These are phyloP conservation scores for Hypoxylon sp. DNA, from an alignment of 2,329 filamentous ascomycete genomes.

Conservation along the genomic window DNA sequence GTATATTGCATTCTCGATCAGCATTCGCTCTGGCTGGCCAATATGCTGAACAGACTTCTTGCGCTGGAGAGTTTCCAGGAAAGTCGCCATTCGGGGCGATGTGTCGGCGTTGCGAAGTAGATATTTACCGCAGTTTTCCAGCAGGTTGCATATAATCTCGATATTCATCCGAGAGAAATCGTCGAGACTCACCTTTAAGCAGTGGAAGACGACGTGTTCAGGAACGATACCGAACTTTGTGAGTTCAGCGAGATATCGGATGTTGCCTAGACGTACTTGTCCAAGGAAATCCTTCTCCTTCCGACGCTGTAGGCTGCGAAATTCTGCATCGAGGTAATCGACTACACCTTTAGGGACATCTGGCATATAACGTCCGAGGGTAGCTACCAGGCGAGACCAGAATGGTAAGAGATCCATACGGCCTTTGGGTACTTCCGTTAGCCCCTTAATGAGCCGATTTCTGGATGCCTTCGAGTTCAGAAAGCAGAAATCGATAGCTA, in stretches of 20 bases:
- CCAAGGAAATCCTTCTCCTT: slow-evolving; percentile 98
- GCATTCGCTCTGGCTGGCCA: slow-evolving; percentile 95
- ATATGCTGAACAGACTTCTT: slow-evolving; percentile 97
- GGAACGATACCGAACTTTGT: slow-evolving; percentile 99
- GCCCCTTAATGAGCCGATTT: slow-evolving; percentile 90
- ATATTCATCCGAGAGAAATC: slow-evolving; percentile 99
- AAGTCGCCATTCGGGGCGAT: slow-evolving; percentile 90
- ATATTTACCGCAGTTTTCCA: slow-evolving; percentile 97
- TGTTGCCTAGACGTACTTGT: slow-evolving; percentile 91
- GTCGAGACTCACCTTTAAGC: slow-evolving; percentile 95
- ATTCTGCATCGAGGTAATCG: slow-evolving; percentile 93
- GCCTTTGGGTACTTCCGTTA: slow-evolving; percentile 95
- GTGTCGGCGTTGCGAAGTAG: slow-evolving; percentile 93
- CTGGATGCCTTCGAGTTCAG: slow-evolving; percentile 98
- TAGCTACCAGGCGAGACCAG: slow-evolving; percentile 93
- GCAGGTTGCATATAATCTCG: slow-evolving; percentile 94
- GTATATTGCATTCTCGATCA: slow-evolving; percentile 97
- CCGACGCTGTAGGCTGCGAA: slow-evolving; percentile 93
- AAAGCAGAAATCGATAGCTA: slow-evolving; percentile 97
- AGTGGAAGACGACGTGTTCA: slow-evolving; percentile 98
- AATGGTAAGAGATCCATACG: slow-evolving; percentile 89
- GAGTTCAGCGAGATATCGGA: slow-evolving; percentile 96
- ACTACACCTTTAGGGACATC: slow-evolving; percentile 94
- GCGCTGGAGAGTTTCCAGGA: slow-evolving; percentile 92
- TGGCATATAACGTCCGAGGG: slow-evolving; percentile 90